phyloP scores from a whole-genome alignment of 345 rosid genomes.

The Raphanus raphanistrum region DNA sequence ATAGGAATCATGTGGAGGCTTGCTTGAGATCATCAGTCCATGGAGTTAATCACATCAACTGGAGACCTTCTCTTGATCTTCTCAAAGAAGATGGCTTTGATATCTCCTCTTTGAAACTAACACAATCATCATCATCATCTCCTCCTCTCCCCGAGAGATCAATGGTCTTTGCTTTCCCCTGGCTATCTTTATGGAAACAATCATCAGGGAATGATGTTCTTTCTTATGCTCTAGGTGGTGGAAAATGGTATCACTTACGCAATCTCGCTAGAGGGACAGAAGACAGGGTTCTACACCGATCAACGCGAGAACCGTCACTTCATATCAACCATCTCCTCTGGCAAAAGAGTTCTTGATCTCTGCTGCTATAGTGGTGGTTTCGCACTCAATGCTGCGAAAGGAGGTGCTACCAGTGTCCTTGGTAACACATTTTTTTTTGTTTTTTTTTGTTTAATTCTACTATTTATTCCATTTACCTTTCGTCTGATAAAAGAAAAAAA shows the following conservation, averaged over 20 bases:
- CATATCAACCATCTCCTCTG: conserved; percentile 65
- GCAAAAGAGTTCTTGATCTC: conserved; percentile 74
- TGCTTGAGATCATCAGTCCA: conserved; percentile 55
- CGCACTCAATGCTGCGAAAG: conserved; percentile 66
- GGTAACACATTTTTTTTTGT: conserved; percentile 40
- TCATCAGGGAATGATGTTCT: neutral
- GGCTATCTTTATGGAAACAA: neutral
- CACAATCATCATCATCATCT: conserved; percentile 43
- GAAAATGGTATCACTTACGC: conserved; percentile 79
- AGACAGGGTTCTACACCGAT: conserved; percentile 93
- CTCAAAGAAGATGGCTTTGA: conserved; percentile 90
- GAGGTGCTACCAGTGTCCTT: conserved; percentile 66
- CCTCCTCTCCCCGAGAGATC: conserved; percentile 54
- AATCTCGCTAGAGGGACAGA: conserved; percentile 72
- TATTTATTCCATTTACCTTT: neutral
- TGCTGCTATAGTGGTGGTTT: conserved; percentile 96
- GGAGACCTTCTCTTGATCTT: conserved; percentile 88
- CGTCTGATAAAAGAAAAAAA: neutral
- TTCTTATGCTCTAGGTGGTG: conserved; percentile 48
- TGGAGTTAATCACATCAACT: conserved; percentile 65
- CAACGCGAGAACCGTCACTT: conserved; percentile 75
- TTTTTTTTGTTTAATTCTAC: neutral
- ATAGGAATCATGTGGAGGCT: conserved; percentile 60
- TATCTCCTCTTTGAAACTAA: conserved; percentile 46
- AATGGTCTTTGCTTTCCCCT: conserved; percentile 50